These are phyloP conservation scores for Diatrype stigma DNA, from an alignment of 2,329 filamentous ascomycete species.

Conservation along the genomic window DNA sequence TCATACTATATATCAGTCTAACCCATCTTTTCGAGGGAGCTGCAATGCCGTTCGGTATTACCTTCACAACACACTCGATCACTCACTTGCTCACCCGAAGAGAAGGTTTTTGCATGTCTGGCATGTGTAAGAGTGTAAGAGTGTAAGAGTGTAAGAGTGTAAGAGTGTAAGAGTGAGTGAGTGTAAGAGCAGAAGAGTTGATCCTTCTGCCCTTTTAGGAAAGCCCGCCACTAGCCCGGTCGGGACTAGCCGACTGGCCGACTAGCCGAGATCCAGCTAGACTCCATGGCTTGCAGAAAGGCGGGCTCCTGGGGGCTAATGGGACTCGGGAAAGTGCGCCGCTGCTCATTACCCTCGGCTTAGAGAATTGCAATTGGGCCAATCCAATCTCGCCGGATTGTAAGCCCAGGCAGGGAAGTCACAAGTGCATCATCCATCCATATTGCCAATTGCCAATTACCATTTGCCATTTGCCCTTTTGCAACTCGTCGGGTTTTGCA, in stretches of 20 bases:
- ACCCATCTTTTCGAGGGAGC: too few relatives aligned
- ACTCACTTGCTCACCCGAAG: too few relatives aligned
- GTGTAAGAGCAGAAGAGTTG: background rate
- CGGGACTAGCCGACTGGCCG: background rate
- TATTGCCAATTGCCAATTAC: too few relatives aligned
- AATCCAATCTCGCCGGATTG: background rate
- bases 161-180: too few relatives aligned
- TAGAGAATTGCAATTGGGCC: background rate
- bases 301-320: background rate
- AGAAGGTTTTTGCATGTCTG: too few relatives aligned
- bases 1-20: too few relatives aligned
- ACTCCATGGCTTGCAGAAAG: background rate
- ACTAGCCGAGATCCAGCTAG: background rate
- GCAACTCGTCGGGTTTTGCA: background rate
- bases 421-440: conserved; percentile 1
- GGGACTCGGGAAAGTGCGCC: background rate
- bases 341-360: background rate
- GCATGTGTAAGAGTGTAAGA: too few relatives aligned
- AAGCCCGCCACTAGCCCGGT: background rate
- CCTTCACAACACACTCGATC: too few relatives aligned
- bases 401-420: background rate
- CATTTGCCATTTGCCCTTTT: too few relatives aligned
- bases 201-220: background rate
- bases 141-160: too few relatives aligned
- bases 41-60: too few relatives aligned